Conservation (phyloP, 352 stramenopile species). For the Phytophthora colocasiae region DNA sequence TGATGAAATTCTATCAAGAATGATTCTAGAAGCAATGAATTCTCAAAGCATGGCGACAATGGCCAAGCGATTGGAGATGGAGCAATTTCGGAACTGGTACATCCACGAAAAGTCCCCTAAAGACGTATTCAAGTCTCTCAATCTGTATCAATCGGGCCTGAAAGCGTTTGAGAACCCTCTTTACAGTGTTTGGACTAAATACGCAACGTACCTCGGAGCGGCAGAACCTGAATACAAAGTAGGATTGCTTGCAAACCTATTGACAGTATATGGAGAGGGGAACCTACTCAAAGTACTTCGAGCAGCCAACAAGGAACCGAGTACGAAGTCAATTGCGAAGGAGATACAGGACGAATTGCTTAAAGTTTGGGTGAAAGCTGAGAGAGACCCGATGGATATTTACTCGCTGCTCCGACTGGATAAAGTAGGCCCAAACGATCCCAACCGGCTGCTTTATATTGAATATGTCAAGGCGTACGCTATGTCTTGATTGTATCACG, state of each 20-base stretch:
- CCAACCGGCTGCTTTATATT: slow-evolving; percentile 4
- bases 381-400: background rate
- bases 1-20: slow-evolving; percentile 6
- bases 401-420: background rate
- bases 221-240: slow-evolving; percentile 8
- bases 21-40: slow-evolving; percentile 6
- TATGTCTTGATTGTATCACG: too few relatives aligned
- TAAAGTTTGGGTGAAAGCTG: background rate
- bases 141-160: background rate
- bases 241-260: slow-evolving; percentile 3
- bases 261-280: slow-evolving; percentile 8
- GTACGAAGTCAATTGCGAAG: slow-evolving; percentile 8
- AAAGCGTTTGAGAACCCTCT: slow-evolving; percentile 7
- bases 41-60: background rate
- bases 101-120: background rate
- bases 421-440: background rate
- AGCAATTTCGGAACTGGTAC: slow-evolving; percentile 19
- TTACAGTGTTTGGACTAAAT: slow-evolving; percentile 21
- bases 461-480: slow-evolving; percentile 8
- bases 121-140: slow-evolving; percentile 9
- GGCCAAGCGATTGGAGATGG: slow-evolving; percentile 8
- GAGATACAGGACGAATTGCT: slow-evolving; percentile 5
- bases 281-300: slow-evolving; percentile 11
- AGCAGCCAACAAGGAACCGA: slow-evolving; percentile 1
- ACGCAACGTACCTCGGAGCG: slow-evolving; percentile 4